Evolutionary conservation across 805 yeast species (phyloP).

Genomic region (Yarrowia sp.): DNA sequence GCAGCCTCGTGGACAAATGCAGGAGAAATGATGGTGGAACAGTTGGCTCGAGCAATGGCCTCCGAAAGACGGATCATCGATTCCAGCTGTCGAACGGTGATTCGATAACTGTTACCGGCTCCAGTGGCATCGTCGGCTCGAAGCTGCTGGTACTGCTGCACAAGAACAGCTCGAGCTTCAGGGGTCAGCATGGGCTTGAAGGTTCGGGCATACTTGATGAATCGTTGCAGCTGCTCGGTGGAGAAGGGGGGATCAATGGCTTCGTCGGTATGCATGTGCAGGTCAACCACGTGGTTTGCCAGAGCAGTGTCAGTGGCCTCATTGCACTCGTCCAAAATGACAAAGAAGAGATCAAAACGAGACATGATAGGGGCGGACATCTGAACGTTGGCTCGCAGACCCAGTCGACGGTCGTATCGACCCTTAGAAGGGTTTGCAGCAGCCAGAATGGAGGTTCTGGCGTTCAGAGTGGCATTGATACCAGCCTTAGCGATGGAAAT

Average conservation of each 20-base stretch:
- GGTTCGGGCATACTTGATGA: constrained; percentile 86
- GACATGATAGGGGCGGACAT: constrained; percentile 99
- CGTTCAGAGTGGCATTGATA: constrained; percentile 95
- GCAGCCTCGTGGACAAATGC: constrained; percentile 90
- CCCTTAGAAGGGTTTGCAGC: constrained; percentile 99
- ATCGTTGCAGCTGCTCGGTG: constrained; percentile 82
- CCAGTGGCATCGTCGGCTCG: constrained; percentile 91
- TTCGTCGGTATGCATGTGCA: constrained; percentile 85
- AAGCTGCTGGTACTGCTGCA: constrained; percentile 75
- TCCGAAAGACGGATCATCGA: constrained; percentile 89
- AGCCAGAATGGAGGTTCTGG: constrained; percentile 92
- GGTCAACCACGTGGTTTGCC: constrained; percentile 87
- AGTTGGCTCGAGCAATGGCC: constrained; percentile 95
- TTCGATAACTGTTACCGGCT: constrained; percentile 74
- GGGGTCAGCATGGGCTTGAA: constrained; percentile 85
- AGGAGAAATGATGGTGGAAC: constrained; percentile 82
- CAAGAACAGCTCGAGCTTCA: constrained; percentile 73
- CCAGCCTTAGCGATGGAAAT: constrained; percentile 98
- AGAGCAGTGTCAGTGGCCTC: constrained; percentile 84
- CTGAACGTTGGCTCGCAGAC: constrained; percentile 78
- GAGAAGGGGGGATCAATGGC: constrained; percentile 88
- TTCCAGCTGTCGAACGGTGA: constrained; percentile 95
- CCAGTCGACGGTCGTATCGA: constrained; percentile 81
- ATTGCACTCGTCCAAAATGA: constrained; percentile 90
- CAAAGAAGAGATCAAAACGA: constrained; percentile 92